phyloP scores from a whole-genome alignment of 2,329 filamentous ascomycete genomes.

The Pseudopyricularia cyperi region DNA sequence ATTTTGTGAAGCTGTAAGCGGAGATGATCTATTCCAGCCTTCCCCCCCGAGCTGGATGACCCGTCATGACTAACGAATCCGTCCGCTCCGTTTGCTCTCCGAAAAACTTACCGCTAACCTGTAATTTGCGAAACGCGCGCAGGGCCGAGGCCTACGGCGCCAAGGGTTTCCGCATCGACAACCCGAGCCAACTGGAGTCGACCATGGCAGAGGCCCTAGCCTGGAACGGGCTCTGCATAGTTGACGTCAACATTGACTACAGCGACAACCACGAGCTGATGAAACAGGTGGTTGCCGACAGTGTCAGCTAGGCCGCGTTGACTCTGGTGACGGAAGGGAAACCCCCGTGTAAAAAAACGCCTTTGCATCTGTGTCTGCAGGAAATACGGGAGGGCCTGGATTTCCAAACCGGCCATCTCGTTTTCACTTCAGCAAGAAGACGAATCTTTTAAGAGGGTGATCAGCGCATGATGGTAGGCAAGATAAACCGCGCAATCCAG shows the following conservation, averaged over 20 bases:
- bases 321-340: too few relatives aligned
- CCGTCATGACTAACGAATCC: too few relatives aligned
- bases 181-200: constrained; percentile 22
- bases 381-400: too few relatives aligned
- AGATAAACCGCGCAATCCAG: too few relatives aligned
- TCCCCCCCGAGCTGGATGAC: too few relatives aligned
- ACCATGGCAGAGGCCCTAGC: constrained; percentile 29
- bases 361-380: neutral
- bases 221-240: constrained; percentile 26
- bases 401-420: too few relatives aligned
- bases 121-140: constrained; percentile 7
- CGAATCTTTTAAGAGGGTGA: too few relatives aligned
- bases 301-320: neutral
- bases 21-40: neutral
- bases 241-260: constrained; percentile 33
- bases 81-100: neutral
- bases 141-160: constrained; percentile 31
- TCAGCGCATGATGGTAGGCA: too few relatives aligned
- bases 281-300: constrained; percentile 20
- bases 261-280: constrained; percentile 25
- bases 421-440: too few relatives aligned
- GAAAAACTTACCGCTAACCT: neutral
- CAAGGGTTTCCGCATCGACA: constrained; percentile 25
- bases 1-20: constrained; percentile 23
- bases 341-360: too few relatives aligned